A percentile compares a stretch with the other conserved stretches of the same genome.
Conservation (phyloP, 2,329 filamentous ascomycete species). For the Claviceps spartinae region DNA sequence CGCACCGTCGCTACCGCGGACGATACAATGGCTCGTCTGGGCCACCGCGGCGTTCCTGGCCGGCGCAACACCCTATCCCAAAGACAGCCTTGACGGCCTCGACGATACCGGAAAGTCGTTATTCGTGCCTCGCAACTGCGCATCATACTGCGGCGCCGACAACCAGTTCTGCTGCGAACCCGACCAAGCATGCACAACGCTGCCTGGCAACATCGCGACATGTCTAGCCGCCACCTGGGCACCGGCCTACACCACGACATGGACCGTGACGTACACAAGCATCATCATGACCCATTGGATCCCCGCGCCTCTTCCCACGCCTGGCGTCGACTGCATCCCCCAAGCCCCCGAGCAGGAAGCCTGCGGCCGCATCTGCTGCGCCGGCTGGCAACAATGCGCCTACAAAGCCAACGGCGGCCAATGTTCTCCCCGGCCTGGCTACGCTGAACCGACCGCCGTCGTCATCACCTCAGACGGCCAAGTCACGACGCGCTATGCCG, state of each 20-base stretch:
- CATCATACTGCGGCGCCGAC: conserved; percentile 38
- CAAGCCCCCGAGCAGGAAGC: conserved; percentile 39
- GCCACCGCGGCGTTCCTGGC: conserved; percentile 18
- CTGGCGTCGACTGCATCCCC: conserved; percentile 35
- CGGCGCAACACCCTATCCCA: conserved; percentile 34
- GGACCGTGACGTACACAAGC: conserved; percentile 48
- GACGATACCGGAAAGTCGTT: conserved; percentile 27
- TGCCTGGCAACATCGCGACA: conserved; percentile 32
- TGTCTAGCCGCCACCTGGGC: conserved; percentile 27
- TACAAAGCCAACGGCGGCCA: conserved; percentile 28
- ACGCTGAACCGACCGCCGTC: conserved; percentile 27
- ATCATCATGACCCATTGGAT: conserved; percentile 39
- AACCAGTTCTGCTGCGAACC: conserved; percentile 41
- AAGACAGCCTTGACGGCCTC: conserved; percentile 32
- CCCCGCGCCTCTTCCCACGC: conserved; percentile 30
- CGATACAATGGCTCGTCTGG: conserved; percentile 19
- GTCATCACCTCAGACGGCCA: conserved; percentile 31
- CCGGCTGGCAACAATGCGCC: conserved; percentile 54
- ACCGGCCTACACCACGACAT: conserved; percentile 38
- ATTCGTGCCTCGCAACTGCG: conserved; percentile 31
- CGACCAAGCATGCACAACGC: conserved; percentile 37
- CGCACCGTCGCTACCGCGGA: conserved; percentile 4
- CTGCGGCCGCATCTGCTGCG: conserved; percentile 60
- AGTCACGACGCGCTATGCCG: conserved; percentile 41
- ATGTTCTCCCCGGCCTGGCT: conserved; percentile 41